Evolutionary conservation across 148 eudicot genomes (phyloP).

Genomic region (Diospyros lotus): DNA sequence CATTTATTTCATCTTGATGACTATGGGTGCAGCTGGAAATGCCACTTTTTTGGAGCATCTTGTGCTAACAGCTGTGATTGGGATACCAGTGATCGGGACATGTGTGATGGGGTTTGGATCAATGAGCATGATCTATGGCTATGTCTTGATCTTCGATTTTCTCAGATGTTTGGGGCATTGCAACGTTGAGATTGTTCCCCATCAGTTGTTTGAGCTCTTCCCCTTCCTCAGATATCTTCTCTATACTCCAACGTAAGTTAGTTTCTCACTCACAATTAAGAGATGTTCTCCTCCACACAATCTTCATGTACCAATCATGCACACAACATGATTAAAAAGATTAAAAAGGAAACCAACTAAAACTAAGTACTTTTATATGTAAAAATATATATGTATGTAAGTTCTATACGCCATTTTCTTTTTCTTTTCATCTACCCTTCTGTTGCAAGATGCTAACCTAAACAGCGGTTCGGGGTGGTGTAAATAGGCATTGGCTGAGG

Average conservation of each 20-base stretch:
- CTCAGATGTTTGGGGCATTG: constrained; percentile 68
- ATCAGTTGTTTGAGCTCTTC: constrained; percentile 51
- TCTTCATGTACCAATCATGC: too few species aligned
- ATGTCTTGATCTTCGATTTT: constrained; percentile 65
- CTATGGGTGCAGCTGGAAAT: constrained; percentile 55
- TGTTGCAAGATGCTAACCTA: too few species aligned
- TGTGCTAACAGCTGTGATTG: constrained; percentile 38
- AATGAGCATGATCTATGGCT: constrained; percentile 48
- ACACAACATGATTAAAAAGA: too few species aligned
- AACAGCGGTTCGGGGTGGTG: too few species aligned
- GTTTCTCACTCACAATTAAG: too few species aligned
- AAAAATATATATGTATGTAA: too few species aligned
- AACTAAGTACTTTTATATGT: too few species aligned
- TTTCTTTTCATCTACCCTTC: too few species aligned
- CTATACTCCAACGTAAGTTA: constrained; percentile 78
- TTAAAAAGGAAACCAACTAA: too few species aligned
- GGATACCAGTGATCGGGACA: constrained; percentile 57
- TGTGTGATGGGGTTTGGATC: constrained; percentile 55
- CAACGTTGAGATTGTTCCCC: constrained; percentile 65
- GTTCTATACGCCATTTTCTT: too few species aligned
- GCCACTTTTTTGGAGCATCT: constrained; percentile 66
- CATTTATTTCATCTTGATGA: background rate
- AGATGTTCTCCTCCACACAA: too few species aligned
- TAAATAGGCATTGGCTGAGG: too few species aligned
- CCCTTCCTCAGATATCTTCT: constrained; percentile 61